Evolutionary conservation across 352 stramenopile species (phyloP).

Genomic region (Blastocystis sp.): DNA sequence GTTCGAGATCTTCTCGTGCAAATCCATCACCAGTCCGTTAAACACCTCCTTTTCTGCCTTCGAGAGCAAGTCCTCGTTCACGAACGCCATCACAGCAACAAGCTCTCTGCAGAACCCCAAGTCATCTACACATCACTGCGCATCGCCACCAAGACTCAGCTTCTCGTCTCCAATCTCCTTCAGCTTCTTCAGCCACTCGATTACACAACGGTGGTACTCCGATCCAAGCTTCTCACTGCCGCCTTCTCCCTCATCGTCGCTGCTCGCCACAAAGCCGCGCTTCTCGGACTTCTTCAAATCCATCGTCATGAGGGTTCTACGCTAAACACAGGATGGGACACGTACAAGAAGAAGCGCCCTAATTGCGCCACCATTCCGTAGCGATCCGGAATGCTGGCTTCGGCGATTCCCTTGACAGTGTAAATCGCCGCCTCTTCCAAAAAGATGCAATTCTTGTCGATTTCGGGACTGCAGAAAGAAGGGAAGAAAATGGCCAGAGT

Average conservation of each 20-base stretch:
- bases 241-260: background rate
- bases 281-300: conserved; percentile 36
- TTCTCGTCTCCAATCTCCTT: background rate
- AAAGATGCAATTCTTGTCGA: conserved; percentile 52
- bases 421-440: conserved; percentile 36
- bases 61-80: conserved; percentile 32
- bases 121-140: background rate
- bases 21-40: background rate
- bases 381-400: conserved; percentile 39
- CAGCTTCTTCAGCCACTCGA: conserved; percentile 13
- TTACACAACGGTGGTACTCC: conserved; percentile 17
- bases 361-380: conserved; percentile 15
- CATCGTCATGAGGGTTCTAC: conserved; percentile 43
- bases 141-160: background rate
- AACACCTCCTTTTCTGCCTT: background rate
- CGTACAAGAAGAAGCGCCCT: conserved; percentile 16
- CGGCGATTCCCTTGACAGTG: conserved; percentile 31
- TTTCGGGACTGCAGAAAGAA: conserved; percentile 38
- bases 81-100: background rate
- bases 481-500: conserved; percentile 46
- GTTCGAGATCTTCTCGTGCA: background rate
- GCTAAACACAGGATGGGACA: background rate
- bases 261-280: conserved; percentile 11
- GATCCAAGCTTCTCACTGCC: background rate
- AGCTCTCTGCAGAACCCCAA: background rate